phyloP scores from a whole-genome alignment of 2,329 filamentous ascomycete genomes.

The Escovopsis sp. region DNA sequence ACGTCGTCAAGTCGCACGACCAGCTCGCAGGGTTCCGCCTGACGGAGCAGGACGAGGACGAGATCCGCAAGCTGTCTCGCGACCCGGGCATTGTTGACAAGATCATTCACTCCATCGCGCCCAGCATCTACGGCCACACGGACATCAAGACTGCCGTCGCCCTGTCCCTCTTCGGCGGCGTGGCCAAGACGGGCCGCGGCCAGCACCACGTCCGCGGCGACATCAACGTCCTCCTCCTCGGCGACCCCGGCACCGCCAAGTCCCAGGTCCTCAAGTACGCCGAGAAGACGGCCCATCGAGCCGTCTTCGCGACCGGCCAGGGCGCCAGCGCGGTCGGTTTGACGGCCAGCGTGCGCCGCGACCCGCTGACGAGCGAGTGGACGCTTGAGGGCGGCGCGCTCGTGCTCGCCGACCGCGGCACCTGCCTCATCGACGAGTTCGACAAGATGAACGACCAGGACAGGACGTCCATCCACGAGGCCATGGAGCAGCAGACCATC shows the following conservation, averaged over 20 bases:
- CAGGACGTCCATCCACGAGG: constrained; percentile 94
- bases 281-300: constrained; percentile 91
- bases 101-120: constrained; percentile 82
- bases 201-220: constrained; percentile 86
- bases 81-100: constrained; percentile 89
- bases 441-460: constrained; percentile 99
- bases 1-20: constrained; percentile 92
- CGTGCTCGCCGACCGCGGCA: constrained; percentile 86
- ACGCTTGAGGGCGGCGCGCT: constrained; percentile 91
- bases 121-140: constrained; percentile 90
- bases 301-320: constrained; percentile 94
- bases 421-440: constrained; percentile 94
- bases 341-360: constrained; percentile 87
- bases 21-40: constrained; percentile 92
- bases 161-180: constrained; percentile 84
- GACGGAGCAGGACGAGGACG: constrained; percentile 85
- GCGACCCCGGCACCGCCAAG: constrained; percentile 95
- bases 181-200: constrained; percentile 79
- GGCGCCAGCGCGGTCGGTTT: constrained; percentile 95
- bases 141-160: constrained; percentile 97
- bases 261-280: constrained; percentile 96
- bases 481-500: constrained; percentile 99
- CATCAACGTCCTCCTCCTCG: constrained; percentile 92
- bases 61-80: constrained; percentile 73
- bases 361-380: constrained; percentile 93